Conservation (phyloP, 176 grass and related monocot species). For the Alopecurus myosuroides region DNA sequence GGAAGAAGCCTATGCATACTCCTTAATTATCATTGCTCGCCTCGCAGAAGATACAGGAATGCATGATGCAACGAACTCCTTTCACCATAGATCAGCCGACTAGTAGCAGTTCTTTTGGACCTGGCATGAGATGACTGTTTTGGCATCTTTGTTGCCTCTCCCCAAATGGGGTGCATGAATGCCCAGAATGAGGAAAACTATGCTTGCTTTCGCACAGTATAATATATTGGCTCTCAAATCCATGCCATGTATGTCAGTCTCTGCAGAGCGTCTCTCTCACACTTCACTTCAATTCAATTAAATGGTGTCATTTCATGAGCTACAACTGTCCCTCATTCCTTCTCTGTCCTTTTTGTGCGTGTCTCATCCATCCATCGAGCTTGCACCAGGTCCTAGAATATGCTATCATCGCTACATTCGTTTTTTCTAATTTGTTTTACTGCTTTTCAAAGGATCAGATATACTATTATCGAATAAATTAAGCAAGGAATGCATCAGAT, state of each 20-base stretch:
- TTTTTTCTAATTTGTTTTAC: not conserved
- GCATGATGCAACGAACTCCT: conserved; percentile 17
- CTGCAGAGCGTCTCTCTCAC: not conserved
- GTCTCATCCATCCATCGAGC: conserved; percentile 22
- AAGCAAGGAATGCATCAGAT: no score
- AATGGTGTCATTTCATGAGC: conserved; percentile 41
- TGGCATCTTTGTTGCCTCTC: conserved; percentile 31
- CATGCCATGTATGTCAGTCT: not conserved
- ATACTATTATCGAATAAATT: no score
- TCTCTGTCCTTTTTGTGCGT: conserved; percentile 30
- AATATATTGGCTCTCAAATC: not conserved
- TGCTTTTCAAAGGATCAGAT: not conserved
- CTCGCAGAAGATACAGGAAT: not conserved
- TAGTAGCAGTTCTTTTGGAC: conserved; percentile 28
- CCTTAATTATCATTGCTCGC: conserved; percentile 20
- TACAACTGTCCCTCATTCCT: conserved; percentile 35
- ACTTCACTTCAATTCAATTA: not conserved
- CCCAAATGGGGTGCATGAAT: conserved; percentile 25
- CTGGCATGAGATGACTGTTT: conserved; percentile 40
- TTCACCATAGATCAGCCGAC: conserved; percentile 19
- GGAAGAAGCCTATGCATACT: not conserved
- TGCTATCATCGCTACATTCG: not conserved
- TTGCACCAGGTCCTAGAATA: conserved; percentile 12
- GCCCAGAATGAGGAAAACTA: conserved; percentile 11
- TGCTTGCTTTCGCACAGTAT: not conserved